A percentile compares a stretch with the other conserved stretches of the same genome.
These are phyloP conservation scores for Cyclostephanos tholiformis DNA, from an alignment of 108 stramenopile species.

Conservation along the genomic window DNA sequence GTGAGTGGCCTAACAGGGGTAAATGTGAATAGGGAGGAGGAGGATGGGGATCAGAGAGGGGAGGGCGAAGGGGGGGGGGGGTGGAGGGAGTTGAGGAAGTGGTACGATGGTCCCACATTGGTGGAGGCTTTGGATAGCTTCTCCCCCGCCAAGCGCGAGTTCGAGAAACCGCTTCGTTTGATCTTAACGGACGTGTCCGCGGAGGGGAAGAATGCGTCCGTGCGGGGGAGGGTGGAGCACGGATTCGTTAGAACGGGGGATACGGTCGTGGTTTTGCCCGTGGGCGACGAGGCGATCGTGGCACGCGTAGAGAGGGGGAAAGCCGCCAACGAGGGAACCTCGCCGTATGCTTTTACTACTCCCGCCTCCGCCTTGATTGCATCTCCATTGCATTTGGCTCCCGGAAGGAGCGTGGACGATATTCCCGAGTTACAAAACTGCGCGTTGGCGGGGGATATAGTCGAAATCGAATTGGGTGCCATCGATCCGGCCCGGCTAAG, in stretches of 20 bases:
- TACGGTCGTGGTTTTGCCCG: slow-evolving; percentile 73
- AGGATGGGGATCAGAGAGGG: neutral
- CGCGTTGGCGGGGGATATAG: slow-evolving; percentile 89
- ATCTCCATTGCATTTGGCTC: neutral
- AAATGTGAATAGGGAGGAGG: slow-evolving; percentile 46
- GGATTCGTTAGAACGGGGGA: slow-evolving; percentile 77
- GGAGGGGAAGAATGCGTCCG: slow-evolving; percentile 77
- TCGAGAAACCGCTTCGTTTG: slow-evolving; percentile 54
- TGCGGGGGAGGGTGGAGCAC: slow-evolving; percentile 75
- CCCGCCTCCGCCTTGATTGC: neutral
- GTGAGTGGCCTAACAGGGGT: slow-evolving; percentile 70
- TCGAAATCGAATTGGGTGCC: slow-evolving; percentile 72
- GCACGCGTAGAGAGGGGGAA: slow-evolving; percentile 71
- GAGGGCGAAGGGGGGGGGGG: slow-evolving; percentile 29
- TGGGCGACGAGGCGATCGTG: slow-evolving; percentile 76
- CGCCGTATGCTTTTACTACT: slow-evolving; percentile 34
- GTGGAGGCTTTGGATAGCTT: slow-evolving; percentile 69
- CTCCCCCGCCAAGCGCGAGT: slow-evolving; percentile 38
- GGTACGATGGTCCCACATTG: slow-evolving; percentile 79
- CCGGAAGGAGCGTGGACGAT: slow-evolving; percentile 35
- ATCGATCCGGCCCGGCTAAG: slow-evolving; percentile 80
- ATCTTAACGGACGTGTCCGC: slow-evolving; percentile 70
- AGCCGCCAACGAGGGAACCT: slow-evolving; percentile 40
- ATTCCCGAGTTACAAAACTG: slow-evolving; percentile 43
- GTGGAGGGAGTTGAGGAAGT: slow-evolving; percentile 40